Percentiles rank a stretch among this genome's conserved stretches.
These are phyloP conservation scores for Leishmania martiniquensis DNA, from an alignment of 208 protist genomes.

Conservation along the genomic window DNA sequence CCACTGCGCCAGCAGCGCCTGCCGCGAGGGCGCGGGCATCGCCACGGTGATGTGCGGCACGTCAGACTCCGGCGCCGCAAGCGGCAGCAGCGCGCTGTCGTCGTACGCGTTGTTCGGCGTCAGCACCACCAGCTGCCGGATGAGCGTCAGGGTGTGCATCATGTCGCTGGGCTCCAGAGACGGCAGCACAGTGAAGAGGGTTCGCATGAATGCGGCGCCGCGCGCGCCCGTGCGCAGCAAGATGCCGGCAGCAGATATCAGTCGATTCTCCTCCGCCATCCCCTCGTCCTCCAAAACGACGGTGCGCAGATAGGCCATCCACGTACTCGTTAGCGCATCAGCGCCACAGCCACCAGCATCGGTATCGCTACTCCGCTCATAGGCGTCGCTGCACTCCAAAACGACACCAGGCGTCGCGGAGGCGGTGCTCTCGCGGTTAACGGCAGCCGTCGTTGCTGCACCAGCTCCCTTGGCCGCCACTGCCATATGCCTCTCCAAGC, in stretches of 20 bases:
- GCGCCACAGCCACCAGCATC: constrained; percentile 5
- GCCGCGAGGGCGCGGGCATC: constrained; percentile 29
- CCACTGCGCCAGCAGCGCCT: constrained; percentile 43
- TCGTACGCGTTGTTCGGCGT: constrained; percentile 36
- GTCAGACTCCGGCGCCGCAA: constrained; percentile 29
- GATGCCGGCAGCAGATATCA: constrained; percentile 38
- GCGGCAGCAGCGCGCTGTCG: constrained; percentile 43
- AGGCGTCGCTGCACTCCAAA: not conserved
- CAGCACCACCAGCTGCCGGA: constrained; percentile 50
- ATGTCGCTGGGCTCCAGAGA: constrained; percentile 25
- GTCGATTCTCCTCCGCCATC: constrained; percentile 30
- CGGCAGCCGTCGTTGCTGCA: not conserved
- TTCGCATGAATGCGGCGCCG: constrained; percentile 38
- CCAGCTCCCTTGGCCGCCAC: not conserved
- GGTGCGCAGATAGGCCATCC: constrained; percentile 12
- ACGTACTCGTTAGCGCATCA: constrained; percentile 19
- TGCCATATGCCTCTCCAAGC: constrained; percentile 9
- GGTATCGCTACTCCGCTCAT: not conserved
- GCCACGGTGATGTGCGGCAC: constrained; percentile 27
- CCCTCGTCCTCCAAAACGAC: constrained; percentile 7
- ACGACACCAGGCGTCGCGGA: not conserved
- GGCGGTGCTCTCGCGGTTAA: not conserved
- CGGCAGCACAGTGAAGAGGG: constrained; percentile 37
- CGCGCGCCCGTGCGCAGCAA: constrained; percentile 48
- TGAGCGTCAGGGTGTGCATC: constrained; percentile 33